Conservation (phyloP, 345 rosid genomes). For the Sisymbrium altissimum region DNA sequence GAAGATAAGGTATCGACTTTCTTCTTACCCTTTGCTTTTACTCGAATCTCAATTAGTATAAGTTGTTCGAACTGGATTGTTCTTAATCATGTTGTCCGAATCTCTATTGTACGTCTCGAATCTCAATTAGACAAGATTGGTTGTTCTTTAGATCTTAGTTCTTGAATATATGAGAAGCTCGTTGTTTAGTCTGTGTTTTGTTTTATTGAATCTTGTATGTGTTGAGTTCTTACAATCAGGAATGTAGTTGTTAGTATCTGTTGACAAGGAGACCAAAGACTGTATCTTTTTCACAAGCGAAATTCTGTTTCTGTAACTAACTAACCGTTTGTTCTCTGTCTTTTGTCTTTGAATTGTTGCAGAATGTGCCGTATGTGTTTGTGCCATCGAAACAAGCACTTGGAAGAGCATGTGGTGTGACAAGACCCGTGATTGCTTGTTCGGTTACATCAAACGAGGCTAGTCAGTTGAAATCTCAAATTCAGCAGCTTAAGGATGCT, state of each 20-base stretch:
- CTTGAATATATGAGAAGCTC: not conserved
- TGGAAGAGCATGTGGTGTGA: conserved; percentile 94
- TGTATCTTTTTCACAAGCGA: not conserved
- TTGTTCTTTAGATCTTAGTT: not conserved
- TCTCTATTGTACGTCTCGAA: no score
- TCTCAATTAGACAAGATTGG: not conserved
- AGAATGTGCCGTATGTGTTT: conserved; percentile 97
- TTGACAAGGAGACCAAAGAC: not conserved
- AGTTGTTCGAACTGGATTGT: not conserved
- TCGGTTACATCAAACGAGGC: conserved; percentile 90
- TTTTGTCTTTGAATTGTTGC: conserved; percentile 7
- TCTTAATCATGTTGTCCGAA: not conserved
- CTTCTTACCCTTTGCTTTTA: not conserved
- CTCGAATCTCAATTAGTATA: not conserved
- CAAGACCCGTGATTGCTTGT: conserved; percentile 87
- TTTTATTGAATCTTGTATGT: not conserved
- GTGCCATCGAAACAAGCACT: conserved; percentile 92
- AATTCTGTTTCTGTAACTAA: not conserved
- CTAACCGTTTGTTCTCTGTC: not conserved
- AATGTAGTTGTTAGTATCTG: not conserved
- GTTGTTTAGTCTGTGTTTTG: not conserved
- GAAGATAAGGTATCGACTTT: conserved; percentile 58
- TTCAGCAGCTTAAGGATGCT: conserved; percentile 86
- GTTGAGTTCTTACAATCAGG: not conserved
- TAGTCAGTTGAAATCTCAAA: conserved; percentile 82